phyloP scores from a whole-genome alignment of 2,329 filamentous ascomycete species.

The Endocalyx cinctus region DNA sequence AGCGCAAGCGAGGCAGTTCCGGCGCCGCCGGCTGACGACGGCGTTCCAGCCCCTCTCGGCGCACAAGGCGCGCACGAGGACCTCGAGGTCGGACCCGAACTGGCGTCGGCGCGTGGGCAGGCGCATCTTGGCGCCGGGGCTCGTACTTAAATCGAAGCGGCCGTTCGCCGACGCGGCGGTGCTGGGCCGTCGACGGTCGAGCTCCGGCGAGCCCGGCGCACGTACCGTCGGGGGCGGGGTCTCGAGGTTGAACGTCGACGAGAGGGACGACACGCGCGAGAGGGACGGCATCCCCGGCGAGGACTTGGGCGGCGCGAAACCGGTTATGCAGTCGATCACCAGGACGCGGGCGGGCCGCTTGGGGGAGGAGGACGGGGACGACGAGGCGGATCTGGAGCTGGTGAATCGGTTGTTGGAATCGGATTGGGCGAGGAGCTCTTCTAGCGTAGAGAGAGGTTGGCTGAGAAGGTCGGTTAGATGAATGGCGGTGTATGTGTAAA shows the following conservation, averaged over 20 bases:
- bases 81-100: conserved; percentile 62
- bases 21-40: conserved; percentile 60
- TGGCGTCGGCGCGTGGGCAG: conserved; percentile 53
- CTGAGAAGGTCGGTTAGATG: conserved; percentile 54
- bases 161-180: conserved; percentile 24
- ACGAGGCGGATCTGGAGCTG: conserved; percentile 9
- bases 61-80: conserved; percentile 68
- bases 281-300: conserved; percentile 41
- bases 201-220: conserved; percentile 12
- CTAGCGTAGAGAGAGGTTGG: conserved; percentile 40
- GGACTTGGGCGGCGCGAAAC: conserved; percentile 36
- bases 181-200: conserved; percentile 18
- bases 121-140: conserved; percentile 42
- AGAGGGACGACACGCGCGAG: conserved; percentile 41
- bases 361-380: conserved; percentile 13
- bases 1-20: conserved; percentile 69
- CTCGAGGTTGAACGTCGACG: conserved; percentile 27
- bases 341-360: conserved; percentile 41
- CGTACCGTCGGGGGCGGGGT: conserved; percentile 17
- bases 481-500: conserved; percentile 55
- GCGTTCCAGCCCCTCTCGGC: conserved; percentile 72
- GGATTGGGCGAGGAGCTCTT: conserved; percentile 39
- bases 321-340: conserved; percentile 61
- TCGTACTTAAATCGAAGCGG: conserved; percentile 22
- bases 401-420: conserved; percentile 27